Percentiles rank a stretch among this genome's conserved stretches.
These are phyloP conservation scores for Botryotinia calthae DNA, from an alignment of 2,329 filamentous ascomycete species.

Conservation along the genomic window DNA sequence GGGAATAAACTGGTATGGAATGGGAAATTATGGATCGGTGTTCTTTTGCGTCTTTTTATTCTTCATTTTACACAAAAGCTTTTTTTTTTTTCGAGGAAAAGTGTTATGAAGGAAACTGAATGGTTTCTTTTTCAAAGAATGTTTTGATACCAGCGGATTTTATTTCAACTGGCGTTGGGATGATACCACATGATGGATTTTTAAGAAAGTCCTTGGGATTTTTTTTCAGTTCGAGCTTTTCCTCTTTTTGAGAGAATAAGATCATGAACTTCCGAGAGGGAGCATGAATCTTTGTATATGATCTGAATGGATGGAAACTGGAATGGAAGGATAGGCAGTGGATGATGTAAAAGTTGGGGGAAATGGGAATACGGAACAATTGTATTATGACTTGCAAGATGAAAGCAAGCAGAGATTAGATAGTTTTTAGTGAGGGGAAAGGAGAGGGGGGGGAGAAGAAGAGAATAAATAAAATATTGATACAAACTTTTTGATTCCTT, in stretches of 20 bases:
- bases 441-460: background rate
- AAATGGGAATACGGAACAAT: background rate
- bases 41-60: constrained; percentile 3
- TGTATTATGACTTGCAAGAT: constrained; percentile 1
- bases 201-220: constrained; percentile 20
- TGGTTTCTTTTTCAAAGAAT: constrained; percentile 20
- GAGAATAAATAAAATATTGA: constrained; percentile 1
- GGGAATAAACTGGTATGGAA: constrained; percentile 13
- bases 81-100: constrained; percentile 21
- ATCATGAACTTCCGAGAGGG: background rate
- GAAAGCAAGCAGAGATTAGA: background rate
- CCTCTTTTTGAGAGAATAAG: constrained; percentile 7
- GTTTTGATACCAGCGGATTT: constrained; percentile 29
- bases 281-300: constrained; percentile 16
- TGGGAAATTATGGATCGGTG: constrained; percentile 14
- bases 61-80: constrained; percentile 17
- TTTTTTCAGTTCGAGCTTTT: background rate
- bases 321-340: constrained; percentile 8
- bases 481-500: background rate
- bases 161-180: constrained; percentile 31
- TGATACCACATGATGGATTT: constrained; percentile 32
- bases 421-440: constrained; percentile 1
- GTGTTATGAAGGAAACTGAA: constrained; percentile 23
- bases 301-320: constrained; percentile 10
- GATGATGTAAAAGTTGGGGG: constrained; percentile 2